These are phyloP conservation scores for Phytophthora rubi DNA, from an alignment of 352 stramenopile species.

Conservation along the genomic window DNA sequence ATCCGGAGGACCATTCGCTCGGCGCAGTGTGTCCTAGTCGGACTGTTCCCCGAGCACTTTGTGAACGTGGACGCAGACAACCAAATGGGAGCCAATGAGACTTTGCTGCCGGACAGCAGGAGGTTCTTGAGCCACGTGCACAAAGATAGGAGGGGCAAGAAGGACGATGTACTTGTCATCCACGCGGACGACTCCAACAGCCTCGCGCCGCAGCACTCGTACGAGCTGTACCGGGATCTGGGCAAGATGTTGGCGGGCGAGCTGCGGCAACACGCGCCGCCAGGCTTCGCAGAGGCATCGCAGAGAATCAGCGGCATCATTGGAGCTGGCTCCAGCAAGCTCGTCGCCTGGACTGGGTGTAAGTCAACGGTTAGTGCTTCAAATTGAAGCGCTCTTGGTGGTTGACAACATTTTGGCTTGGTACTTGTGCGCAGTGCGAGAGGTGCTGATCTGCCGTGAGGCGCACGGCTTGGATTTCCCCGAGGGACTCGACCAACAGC, in stretches of 20 bases:
- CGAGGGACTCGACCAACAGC: slow-evolving; percentile 54
- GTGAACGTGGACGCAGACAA: slow-evolving; percentile 19
- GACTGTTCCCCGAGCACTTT: slow-evolving; percentile 71
- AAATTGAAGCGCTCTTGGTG: neutral
- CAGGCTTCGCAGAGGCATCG: slow-evolving; percentile 42
- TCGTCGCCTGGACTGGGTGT: slow-evolving; percentile 76
- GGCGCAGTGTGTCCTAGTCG: slow-evolving; percentile 68
- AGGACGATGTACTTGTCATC: slow-evolving; percentile 41
- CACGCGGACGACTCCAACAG: slow-evolving; percentile 57
- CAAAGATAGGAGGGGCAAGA: slow-evolving; percentile 1
- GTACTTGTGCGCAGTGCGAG: slow-evolving; percentile 53
- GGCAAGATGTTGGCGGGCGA: slow-evolving; percentile 58
- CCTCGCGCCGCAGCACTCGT: slow-evolving; percentile 68
- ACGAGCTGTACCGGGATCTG: slow-evolving; percentile 66
- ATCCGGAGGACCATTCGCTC: slow-evolving; percentile 77
- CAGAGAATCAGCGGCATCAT: slow-evolving; percentile 56
- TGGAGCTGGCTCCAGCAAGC: slow-evolving; percentile 39
- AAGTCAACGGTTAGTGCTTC: slow-evolving; percentile 17
- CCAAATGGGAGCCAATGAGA: slow-evolving; percentile 9
- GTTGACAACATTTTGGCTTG: slow-evolving; percentile 15
- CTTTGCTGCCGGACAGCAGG: slow-evolving; percentile 17
- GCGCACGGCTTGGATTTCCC: slow-evolving; percentile 68
- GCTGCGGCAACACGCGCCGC: slow-evolving; percentile 51
- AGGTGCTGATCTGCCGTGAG: slow-evolving; percentile 72
- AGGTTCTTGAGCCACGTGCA: slow-evolving; percentile 26